A percentile compares a stretch with the other conserved stretches of the same genome.
Evolutionary conservation across 2,329 filamentous ascomycete genomes (phyloP).

Genomic region (Stromatinia cepivora): DNA sequence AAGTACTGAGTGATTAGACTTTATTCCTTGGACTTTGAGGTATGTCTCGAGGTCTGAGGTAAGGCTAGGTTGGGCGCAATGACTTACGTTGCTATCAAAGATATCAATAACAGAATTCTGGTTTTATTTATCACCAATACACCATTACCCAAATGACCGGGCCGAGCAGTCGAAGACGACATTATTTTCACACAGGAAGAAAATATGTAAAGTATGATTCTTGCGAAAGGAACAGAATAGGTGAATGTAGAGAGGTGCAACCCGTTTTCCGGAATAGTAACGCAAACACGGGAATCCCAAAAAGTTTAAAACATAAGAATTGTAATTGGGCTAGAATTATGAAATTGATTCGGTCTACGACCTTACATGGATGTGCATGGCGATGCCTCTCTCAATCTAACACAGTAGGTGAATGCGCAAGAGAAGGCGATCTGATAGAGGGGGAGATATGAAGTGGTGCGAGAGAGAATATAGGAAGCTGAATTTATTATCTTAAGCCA

Average conservation of each 20-base stretch:
- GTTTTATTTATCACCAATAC: slow-evolving; percentile 35
- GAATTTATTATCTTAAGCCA: background rate
- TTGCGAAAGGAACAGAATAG: background rate
- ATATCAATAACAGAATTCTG: slow-evolving; percentile 31
- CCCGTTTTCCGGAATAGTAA: background rate
- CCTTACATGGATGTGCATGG: slow-evolving; percentile 16
- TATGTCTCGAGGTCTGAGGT: background rate
- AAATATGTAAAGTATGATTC: background rate
- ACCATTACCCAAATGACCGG: slow-evolving; percentile 28
- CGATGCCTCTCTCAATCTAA: background rate
- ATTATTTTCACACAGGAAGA: slow-evolving; percentile 1
- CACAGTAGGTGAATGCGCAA: background rate
- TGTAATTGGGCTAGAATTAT: background rate
- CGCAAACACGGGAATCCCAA: background rate
- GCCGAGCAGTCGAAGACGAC: slow-evolving; percentile 8
- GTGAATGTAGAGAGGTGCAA: background rate
- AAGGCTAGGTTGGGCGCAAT: background rate
- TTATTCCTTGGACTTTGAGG: background rate
- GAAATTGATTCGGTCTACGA: background rate
- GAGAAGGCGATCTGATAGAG: background rate
- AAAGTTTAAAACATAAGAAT: background rate
- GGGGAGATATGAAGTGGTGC: background rate
- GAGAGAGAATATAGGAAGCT: background rate
- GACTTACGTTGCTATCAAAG: slow-evolving; percentile 38
- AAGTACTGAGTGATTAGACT: background rate